These are phyloP conservation scores for Cyclostephanos tholiformis DNA, from an alignment of 108 stramenopile genomes.

Conservation along the genomic window DNA sequence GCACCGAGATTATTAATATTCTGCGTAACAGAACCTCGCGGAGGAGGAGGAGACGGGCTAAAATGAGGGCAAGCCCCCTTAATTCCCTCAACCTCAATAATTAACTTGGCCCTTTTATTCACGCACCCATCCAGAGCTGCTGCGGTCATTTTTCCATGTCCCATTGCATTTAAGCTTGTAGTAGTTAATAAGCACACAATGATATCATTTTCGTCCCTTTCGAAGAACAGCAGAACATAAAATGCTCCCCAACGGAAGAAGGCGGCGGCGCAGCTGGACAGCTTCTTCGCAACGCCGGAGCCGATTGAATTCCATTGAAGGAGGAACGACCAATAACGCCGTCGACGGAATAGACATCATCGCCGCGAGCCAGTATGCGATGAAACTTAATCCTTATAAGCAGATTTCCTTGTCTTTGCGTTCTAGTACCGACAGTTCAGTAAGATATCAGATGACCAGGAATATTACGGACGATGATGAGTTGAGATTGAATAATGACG, in stretches of 20 bases:
- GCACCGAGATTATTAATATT: too few species aligned
- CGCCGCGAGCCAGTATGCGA: background rate
- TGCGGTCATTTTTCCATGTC: too few species aligned
- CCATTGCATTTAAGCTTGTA: too few species aligned
- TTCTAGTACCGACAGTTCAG: background rate
- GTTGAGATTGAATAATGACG: slow-evolving; percentile 15
- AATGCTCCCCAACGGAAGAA: background rate
- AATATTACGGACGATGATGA: slow-evolving; percentile 7
- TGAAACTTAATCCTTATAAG: slow-evolving; percentile 23
- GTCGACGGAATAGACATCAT: slow-evolving; percentile 4
- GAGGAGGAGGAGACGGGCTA: too few species aligned
- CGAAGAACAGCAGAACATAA: background rate
- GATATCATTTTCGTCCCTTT: too few species aligned
- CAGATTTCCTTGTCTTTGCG: background rate
- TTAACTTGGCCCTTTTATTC: too few species aligned
- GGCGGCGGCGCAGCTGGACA: slow-evolving; percentile 25
- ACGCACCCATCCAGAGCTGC: too few species aligned
- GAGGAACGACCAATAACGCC: slow-evolving; percentile 3
- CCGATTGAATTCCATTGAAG: slow-evolving; percentile 6
- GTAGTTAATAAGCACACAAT: too few species aligned
- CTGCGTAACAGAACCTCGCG: too few species aligned
- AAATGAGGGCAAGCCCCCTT: too few species aligned
- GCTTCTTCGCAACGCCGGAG: slow-evolving; percentile 29
- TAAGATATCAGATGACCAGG: slow-evolving; percentile 1
- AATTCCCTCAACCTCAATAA: too few species aligned